Evolutionary conservation across 192 early-diverging fungal species (phyloP), one percentile per base, ranked within the genome.

Genomic region (Coemansia sp.): DNA sequence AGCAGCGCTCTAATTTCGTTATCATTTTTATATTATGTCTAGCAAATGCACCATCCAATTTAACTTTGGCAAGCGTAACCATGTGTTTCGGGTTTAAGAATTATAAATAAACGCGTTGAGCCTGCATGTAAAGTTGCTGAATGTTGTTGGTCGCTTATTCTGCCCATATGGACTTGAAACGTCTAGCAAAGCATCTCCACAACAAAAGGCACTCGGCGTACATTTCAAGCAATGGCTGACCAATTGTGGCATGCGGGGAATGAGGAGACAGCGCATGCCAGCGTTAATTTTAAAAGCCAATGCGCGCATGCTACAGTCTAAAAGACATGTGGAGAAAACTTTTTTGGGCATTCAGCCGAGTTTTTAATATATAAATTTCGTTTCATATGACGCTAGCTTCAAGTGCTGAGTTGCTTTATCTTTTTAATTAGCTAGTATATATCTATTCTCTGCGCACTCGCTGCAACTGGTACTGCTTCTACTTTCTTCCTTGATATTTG

Each of bases 401-500:
- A n/a, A 16, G 41, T 5, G 41, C 41, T 19, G 55, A 57, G 55
- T 57, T 57, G 55, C 55, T 57, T 57, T 57, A 38, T 57, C 29
- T 37, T 57, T 37, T 31, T 31, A 21, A 57, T 57, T 57, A 57
- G 55, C 17, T 38, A 11, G 55, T 31, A n/a, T 57, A 38, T 37
- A 22, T 37, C 26, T 21, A 21, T 37, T n/a, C 35, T 26, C 35
- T 57, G 7, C 8, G 12, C 17, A 17, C 8, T 4, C 37, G 9
- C 31, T 55, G 27, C 23, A 26, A 55, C 53, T 17, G 1, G 41
- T 10, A 35, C 31, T 35, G 31, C 14, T 57, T 26, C n/a, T 37
- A 14, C 29, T 37, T 14, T 37, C 21, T 12, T 27, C 9, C 17
- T 39, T 39, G 35, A n/a, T 26, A 31, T 1, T 29, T 45, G 7